Evolutionary conservation across 2,329 filamentous ascomycete species (phyloP).

Genomic region (Aspergillus melleus): DNA sequence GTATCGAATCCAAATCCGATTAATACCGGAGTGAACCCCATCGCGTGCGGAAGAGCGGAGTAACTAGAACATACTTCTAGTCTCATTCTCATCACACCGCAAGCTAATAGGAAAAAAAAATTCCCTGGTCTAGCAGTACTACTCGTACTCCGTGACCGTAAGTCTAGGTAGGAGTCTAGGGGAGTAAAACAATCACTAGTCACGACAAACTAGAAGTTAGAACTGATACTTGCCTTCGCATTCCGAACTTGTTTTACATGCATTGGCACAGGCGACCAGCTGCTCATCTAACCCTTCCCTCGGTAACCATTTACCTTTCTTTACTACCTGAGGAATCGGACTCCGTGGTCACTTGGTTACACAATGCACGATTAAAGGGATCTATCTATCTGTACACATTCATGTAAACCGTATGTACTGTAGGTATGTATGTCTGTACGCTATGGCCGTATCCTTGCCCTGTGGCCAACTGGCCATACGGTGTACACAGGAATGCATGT

Average conservation of each 20-base stretch:
- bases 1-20: background rate
- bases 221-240: background rate
- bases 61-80: background rate
- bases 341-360: background rate
- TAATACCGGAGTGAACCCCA: background rate
- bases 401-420: too few species aligned
- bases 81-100: background rate
- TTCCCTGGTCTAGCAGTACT: too few species aligned
- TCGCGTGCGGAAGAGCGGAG: background rate
- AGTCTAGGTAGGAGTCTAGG: too few species aligned
- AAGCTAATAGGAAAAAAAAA: background rate
- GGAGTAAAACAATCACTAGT: background rate
- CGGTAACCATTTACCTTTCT: too few species aligned
- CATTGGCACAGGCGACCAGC: background rate
- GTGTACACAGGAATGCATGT: background rate
- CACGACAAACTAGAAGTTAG: too few species aligned
- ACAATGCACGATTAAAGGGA: background rate
- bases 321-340: background rate
- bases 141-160: too few species aligned
- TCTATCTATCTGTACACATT: too few species aligned
- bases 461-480: background rate
- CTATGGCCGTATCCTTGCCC: conserved; percentile 2
- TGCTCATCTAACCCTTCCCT: background rate
- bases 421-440: conserved; percentile 1
- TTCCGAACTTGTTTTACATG: background rate